A percentile compares a stretch with the other conserved stretches of the same genome.
Evolutionary conservation across 2,329 filamentous ascomycete species (phyloP).

Genomic region (Fusarium odoratissimum): DNA sequence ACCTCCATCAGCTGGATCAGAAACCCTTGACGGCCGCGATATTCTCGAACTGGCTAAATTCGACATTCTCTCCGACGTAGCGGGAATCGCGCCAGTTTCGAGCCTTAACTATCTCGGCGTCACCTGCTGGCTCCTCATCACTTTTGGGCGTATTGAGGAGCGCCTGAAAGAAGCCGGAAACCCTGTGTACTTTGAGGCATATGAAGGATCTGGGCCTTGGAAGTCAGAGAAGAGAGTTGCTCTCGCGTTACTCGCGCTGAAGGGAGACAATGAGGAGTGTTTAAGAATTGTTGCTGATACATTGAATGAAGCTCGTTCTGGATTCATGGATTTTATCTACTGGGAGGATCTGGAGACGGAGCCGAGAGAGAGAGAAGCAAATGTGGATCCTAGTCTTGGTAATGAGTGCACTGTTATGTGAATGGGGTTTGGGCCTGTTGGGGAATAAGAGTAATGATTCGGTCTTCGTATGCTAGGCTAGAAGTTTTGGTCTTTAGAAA

Average conservation of each 20-base stretch:
- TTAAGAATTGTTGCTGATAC: conserved; percentile 9
- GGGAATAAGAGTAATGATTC: background rate
- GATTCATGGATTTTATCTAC: conserved; percentile 26
- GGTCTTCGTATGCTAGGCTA: background rate
- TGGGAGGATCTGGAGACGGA: conserved; percentile 21
- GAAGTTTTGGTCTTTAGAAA: background rate
- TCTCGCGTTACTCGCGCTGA: conserved; percentile 10
- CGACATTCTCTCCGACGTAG: conserved; percentile 21
- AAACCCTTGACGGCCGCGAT: background rate
- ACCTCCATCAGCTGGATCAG: background rate
- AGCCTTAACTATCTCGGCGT: conserved; percentile 51
- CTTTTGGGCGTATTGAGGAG: conserved; percentile 46
- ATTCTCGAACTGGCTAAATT: conserved; percentile 45
- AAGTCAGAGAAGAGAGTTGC: background rate
- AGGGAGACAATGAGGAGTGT: conserved; percentile 11
- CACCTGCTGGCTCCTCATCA: conserved; percentile 36
- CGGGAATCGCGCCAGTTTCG: conserved; percentile 40
- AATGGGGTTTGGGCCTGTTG: rapidly evolving
- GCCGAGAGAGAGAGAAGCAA: background rate
- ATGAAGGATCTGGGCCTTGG: background rate
- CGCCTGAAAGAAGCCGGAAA: conserved; percentile 43
- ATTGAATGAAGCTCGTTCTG: background rate
- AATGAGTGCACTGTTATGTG: background rate
- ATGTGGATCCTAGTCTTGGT: background rate
- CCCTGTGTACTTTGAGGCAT: conserved; percentile 8